Conservation (phyloP, 345 rosid species). For the Bruguiera gymnorhiza region DNA sequence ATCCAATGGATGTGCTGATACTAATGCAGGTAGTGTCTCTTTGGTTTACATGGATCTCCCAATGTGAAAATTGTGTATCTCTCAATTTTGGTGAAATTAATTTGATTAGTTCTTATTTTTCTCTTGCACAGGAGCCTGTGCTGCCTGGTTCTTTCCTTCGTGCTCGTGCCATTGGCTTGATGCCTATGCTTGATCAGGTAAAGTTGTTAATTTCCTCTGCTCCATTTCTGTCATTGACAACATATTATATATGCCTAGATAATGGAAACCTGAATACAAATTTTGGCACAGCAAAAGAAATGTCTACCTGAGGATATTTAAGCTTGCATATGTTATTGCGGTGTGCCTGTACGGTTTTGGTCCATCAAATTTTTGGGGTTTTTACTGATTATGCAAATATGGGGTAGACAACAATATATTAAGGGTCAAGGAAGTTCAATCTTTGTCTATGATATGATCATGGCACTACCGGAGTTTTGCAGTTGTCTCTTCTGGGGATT, state of each 20-base stretch:
- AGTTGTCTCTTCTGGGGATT: background rate
- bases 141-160: constrained; percentile 90
- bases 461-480: background rate
- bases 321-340: background rate
- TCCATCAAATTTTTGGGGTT: no score
- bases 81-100: constrained; percentile 1
- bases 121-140: constrained; percentile 69
- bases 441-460: no score
- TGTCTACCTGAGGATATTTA: background rate
- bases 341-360: background rate
- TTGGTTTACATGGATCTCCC: constrained; percentile 6
- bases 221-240: background rate
- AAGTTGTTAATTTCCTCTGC: background rate
- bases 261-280: background rate
- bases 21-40: constrained; percentile 82
- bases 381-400: no score
- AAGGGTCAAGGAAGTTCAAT: no score
- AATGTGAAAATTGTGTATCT: constrained; percentile 1
- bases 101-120: constrained; percentile 14
- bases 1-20: constrained; percentile 92
- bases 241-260: background rate
- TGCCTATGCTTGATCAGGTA: constrained; percentile 99
- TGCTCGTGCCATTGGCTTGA: constrained; percentile 95
- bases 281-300: background rate
- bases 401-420: no score